phyloP scores from a whole-genome alignment of 2,329 filamentous ascomycete species.

The Fusarium nematophilum region DNA sequence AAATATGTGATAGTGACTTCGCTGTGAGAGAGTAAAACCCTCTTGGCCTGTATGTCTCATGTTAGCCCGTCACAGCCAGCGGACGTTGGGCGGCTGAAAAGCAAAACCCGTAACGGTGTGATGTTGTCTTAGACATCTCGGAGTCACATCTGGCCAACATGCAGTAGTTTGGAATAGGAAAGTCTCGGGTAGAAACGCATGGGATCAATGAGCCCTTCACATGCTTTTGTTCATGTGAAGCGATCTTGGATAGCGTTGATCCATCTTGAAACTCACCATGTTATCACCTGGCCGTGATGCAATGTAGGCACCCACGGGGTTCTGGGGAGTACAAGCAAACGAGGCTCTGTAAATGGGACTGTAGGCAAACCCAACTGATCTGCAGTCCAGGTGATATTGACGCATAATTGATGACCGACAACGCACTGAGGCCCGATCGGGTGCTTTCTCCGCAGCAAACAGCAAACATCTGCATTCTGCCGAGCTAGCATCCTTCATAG shows the following conservation, averaged over 20 bases:
- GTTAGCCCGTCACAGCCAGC: not conserved
- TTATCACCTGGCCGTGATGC: no score
- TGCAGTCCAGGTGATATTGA: no score
- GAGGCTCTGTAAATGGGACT: no score
- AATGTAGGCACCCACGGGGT: no score
- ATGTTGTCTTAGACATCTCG: not conserved
- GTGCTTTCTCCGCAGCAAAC: conserved; percentile 1
- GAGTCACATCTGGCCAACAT: conserved; percentile 1
- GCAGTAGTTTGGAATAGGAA: not conserved
- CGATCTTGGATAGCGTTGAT: no score
- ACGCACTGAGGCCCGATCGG: not conserved
- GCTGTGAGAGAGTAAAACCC: not conserved
- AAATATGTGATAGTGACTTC: conserved; percentile 5
- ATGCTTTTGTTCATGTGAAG: no score
- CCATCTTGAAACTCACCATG: no score
- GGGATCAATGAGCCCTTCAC: no score
- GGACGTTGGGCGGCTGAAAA: not conserved
- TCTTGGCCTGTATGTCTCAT: not conserved
- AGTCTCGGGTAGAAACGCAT: not conserved
- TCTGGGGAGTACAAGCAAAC: no score
- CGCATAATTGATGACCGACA: not conserved
- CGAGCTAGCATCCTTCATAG: conserved; percentile 1
- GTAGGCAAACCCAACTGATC: no score
- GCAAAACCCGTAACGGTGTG: not conserved
- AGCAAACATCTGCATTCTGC: not conserved